These are phyloP conservation scores for Penicillium atrosanguineum DNA, from an alignment of 495 filamentous ascomycete species.

Conservation along the genomic window DNA sequence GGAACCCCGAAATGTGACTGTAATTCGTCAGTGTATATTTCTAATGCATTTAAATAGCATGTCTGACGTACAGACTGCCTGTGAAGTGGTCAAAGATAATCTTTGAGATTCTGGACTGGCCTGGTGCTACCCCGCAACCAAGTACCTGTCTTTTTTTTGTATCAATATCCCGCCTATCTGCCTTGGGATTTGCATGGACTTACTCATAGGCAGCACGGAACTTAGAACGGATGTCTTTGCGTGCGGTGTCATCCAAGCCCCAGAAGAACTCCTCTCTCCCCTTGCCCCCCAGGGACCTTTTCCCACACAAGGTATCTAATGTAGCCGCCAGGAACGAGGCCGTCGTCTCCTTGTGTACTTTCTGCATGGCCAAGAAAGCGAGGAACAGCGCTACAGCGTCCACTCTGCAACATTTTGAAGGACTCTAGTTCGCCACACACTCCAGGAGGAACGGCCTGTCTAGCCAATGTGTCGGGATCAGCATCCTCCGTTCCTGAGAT, in stretches of 20 bases:
- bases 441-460: slow-evolving; percentile 4
- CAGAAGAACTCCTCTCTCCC: slow-evolving; percentile 20
- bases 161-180: slow-evolving; percentile 1
- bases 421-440: slow-evolving; percentile 15
- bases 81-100: slow-evolving; percentile 20
- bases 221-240: slow-evolving; percentile 12
- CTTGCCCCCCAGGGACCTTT: slow-evolving; percentile 15
- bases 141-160: slow-evolving; percentile 15
- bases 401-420: slow-evolving; percentile 7
- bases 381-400: slow-evolving; percentile 12
- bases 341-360: slow-evolving; percentile 12
- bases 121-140: slow-evolving; percentile 8
- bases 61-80: slow-evolving; percentile 11
- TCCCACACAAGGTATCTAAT: slow-evolving; percentile 18
- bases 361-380: slow-evolving; percentile 12
- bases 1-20: slow-evolving; percentile 17
- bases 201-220: slow-evolving; percentile 16
- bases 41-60: slow-evolving; percentile 1
- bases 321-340: slow-evolving; percentile 17
- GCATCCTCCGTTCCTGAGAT: slow-evolving; percentile 19
- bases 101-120: slow-evolving; percentile 9
- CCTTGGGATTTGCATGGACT: slow-evolving; percentile 9
- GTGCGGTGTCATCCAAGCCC: slow-evolving; percentile 10
- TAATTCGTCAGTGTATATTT: slow-evolving; percentile 12
- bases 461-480: slow-evolving; percentile 8